Evolutionary conservation across 2,329 filamentous ascomycete species (phyloP), one percentile per base, ranked within the genome.

Genomic region (Trichophyton schoenleinii): DNA sequence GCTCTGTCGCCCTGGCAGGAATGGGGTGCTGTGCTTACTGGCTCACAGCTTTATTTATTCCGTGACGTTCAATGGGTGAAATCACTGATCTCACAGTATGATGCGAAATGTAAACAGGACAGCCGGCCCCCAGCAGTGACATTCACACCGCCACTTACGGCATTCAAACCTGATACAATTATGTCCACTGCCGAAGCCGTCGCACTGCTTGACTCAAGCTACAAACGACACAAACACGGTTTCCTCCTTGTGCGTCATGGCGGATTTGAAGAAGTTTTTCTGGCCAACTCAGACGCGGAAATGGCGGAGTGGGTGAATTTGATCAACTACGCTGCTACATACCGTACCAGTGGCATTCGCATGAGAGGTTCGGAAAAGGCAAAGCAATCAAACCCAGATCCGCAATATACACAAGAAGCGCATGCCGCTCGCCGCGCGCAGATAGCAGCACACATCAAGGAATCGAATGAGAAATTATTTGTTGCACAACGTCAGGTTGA

Each of bases 1-100:
- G 87, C 91, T 0, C 83, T 92, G 49, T 96, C 92, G 9, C 92
- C 94, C 1, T 99, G 94, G 94, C 92, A 96, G 71, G 94, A 99
- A 80, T 99, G 94, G 94, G 94, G 94, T 59, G 94, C 91, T 25
- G 88, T 99, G 62, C 81, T 99, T 34, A 99, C 94, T 0, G 90
- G 92, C n/a, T 95, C 94, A 4, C 92, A 96, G 70, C 82, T 99
- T 6, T 99, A 96, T 73, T 90, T 99, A 73, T 99, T 97, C 77
- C 87, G 89, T 62, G 96, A 97, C 71, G 87, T 90, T 3, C 81
- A 85, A 20, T 99, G 94, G 92, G 85, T 95, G 38, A 97, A 96
- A 73, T 88, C 83, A 62, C 75, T 99, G 65, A 91, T 97, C 77
- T 83, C 88, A 65, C 94, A 99, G 71, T 87, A 92, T 70, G 91